Percentiles rank a stretch among this genome's conserved stretches.
Conservation (phyloP, 2,329 filamentous ascomycete genomes). For the Chaetoscypha palmicola region DNA sequence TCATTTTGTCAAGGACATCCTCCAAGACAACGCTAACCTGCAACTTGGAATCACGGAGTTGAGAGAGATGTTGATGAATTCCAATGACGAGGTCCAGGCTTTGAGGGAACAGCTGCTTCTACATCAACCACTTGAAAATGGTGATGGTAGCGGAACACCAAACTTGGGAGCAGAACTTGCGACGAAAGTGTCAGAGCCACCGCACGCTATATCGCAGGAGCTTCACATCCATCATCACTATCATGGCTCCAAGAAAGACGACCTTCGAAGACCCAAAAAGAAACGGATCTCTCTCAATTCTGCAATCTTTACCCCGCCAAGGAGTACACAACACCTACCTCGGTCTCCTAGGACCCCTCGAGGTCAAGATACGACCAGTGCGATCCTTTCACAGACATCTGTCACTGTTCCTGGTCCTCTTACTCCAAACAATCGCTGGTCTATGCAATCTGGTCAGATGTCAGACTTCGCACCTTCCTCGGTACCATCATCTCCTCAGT, state of each 20-base stretch:
- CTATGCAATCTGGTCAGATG: constrained; percentile 51
- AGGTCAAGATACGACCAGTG: constrained; percentile 36
- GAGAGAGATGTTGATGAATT: constrained; percentile 80
- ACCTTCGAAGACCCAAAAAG: constrained; percentile 60
- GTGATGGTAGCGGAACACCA: constrained; percentile 34
- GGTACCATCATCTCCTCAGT: constrained; percentile 72
- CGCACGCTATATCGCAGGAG: constrained; percentile 56
- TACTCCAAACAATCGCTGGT: constrained; percentile 52
- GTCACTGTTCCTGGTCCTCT: constrained; percentile 46
- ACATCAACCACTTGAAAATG: constrained; percentile 59
- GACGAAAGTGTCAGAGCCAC: constrained; percentile 33
- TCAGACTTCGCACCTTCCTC: constrained; percentile 65
- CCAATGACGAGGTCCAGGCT: constrained; percentile 87
- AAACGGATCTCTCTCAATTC: constrained; percentile 59
- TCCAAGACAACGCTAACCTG: constrained; percentile 90
- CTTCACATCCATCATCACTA: constrained; percentile 95
- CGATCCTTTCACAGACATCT: constrained; percentile 36
- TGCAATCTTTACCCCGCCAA: constrained; percentile 52
- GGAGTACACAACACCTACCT: constrained; percentile 25
- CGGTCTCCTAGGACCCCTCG: constrained; percentile 29
- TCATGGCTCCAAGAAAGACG: constrained; percentile 60
- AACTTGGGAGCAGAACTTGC: constrained; percentile 69
- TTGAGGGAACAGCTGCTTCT: constrained; percentile 73
- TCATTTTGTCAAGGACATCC: constrained; percentile 89
- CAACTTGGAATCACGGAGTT: constrained; percentile 89